These are phyloP conservation scores for Staphylotrichum longicolle DNA, from an alignment of 495 filamentous ascomycete genomes.

Conservation along the genomic window DNA sequence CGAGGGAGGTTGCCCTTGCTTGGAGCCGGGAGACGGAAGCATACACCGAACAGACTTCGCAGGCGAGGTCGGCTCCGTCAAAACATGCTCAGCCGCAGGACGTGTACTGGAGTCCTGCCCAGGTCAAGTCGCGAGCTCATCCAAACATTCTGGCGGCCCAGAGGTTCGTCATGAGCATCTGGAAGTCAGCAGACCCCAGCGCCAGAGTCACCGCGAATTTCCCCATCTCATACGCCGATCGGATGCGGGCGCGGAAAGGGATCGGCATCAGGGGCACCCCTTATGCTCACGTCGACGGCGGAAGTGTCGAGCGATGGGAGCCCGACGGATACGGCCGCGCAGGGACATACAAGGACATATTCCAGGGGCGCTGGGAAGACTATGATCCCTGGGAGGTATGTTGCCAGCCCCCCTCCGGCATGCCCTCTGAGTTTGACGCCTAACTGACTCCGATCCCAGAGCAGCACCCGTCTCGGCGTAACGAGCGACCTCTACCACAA, in stretches of 20 bases:
- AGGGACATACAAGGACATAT: constrained; percentile 67
- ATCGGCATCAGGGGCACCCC: background rate
- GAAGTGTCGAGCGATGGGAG: constrained; percentile 86
- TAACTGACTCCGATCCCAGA: constrained; percentile 22
- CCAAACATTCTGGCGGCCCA: constrained; percentile 70
- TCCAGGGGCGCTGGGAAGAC: constrained; percentile 72
- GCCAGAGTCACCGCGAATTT: constrained; percentile 57
- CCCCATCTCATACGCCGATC: constrained; percentile 75
- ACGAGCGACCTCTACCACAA: constrained; percentile 79
- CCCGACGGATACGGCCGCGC: constrained; percentile 70
- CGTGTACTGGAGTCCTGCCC: constrained; percentile 78
- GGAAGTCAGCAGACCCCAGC: constrained; percentile 66
- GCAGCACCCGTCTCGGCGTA: constrained; percentile 63
- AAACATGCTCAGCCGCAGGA: constrained; percentile 66
- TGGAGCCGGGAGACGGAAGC: constrained; percentile 53
- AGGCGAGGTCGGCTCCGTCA: constrained; percentile 38
- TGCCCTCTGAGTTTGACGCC: no score
- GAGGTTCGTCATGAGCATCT: constrained; percentile 69
- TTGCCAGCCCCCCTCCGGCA: no score
- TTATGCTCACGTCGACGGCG: constrained; percentile 65
- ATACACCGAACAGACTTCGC: constrained; percentile 58
- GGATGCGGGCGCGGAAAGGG: constrained; percentile 61
- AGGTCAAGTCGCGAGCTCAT: constrained; percentile 71
- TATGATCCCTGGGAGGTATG: constrained; percentile 74
- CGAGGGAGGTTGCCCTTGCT: constrained; percentile 49